Base-by-base conservation (phyloP, 1,284 basidiomycete species). In the Cutaneotrichosporon sp. region DNA sequence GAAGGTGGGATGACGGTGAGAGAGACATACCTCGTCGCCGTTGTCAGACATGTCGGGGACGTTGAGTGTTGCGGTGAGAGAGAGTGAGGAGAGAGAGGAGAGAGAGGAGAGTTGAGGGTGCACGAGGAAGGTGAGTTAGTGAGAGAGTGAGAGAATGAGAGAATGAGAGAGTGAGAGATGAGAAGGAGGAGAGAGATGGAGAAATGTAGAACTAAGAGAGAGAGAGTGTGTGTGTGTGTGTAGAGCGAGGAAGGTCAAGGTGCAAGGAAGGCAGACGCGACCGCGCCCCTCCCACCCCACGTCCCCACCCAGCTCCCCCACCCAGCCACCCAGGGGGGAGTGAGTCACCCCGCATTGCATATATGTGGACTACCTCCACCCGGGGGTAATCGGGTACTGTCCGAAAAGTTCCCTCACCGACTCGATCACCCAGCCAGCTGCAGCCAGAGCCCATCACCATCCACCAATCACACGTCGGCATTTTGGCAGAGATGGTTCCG, bases 1-100 rank as follows among this genome's bases (percentile, higher is more conserved):
- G 27, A 46, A 49, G 36, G 18, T 36, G 13, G 13, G 18, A 27
- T 25, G 18, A 20, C 6, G 18, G 43, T 20, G 22, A 8, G n/a
- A 6, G 36, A 10, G 18, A 63, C 70, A 65, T 47, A 72, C 72
- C 29, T 70, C 69, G 27, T 71, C 66, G 20, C 65, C 69, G 55
- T 69, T 63, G 33, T 74, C 72, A n/a, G 72, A 72, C 72, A 74
- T 74, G 31, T 42, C 43, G 53, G 7, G 43, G 29, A 47, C 34
- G 24, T 45, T 11, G 34, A 45, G 42, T 38, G 24, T 53, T 38
- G 33, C 22, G 46, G 33, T 20, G 24, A 55, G 56, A 6, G 11
- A 38, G 45, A 14, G 49, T 20, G 29, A 47, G 24, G 42, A 58
- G 3, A 36, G 33, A 38, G n/a, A 27, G 20, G 51, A 43, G 34